A percentile compares a stretch with the other conserved stretches of the same genome.
These are phyloP conservation scores for Datura wrightii DNA, from an alignment of 257 asterid genomes.

Conservation along the genomic window DNA sequence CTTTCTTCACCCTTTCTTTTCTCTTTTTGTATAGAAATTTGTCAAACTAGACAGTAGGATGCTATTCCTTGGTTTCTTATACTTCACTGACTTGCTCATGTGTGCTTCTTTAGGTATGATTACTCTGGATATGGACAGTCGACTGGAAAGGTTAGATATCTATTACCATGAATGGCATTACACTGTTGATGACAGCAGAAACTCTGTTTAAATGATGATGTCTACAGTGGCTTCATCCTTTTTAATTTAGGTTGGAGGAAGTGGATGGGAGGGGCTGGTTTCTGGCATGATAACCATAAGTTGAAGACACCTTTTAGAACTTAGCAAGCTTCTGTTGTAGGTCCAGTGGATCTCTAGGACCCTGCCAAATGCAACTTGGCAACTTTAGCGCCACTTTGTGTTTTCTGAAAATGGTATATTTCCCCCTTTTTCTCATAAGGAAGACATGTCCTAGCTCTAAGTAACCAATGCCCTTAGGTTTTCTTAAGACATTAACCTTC, in stretches of 20 bases:
- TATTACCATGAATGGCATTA: background rate
- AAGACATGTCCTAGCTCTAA: background rate
- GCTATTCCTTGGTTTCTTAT: background rate
- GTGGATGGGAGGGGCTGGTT: background rate
- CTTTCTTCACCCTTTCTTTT: background rate
- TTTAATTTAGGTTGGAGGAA: background rate
- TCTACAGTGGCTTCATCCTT: background rate
- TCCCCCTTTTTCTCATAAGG: background rate
- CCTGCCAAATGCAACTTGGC: background rate
- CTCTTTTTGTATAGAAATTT: background rate
- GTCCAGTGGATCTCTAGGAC: slow-evolving; percentile 5
- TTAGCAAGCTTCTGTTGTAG: background rate
- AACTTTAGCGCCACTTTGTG: background rate
- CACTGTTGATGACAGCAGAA: background rate
- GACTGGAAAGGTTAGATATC: slow-evolving; percentile 86
- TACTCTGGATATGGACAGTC: slow-evolving; percentile 99
- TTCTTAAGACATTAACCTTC: background rate
- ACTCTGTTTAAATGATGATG: background rate
- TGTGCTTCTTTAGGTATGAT: slow-evolving; percentile 68
- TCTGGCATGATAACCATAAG: background rate
- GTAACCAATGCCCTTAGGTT: background rate
- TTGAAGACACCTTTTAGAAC: background rate
- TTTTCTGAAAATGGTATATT: background rate
- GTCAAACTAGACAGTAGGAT: background rate
- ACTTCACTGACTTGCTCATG: slow-evolving; percentile 37